phyloP scores from a whole-genome alignment of 768 basidiomycete genomes.

The Rhodocollybia butyracea region DNA sequence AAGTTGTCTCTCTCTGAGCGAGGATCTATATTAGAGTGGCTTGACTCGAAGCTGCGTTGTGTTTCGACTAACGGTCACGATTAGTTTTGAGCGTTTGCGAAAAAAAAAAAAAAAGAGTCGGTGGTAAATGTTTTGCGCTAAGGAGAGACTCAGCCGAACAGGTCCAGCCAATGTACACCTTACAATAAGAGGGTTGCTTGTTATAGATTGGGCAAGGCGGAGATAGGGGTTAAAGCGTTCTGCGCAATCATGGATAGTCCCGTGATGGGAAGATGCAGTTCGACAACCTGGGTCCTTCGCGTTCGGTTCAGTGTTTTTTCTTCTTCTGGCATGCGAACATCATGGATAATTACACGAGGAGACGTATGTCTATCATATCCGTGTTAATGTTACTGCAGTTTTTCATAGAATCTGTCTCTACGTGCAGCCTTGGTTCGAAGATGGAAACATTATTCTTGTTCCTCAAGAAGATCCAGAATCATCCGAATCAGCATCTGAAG shows the following conservation, averaged over 20 bases:
- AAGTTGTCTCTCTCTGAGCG: conserved; percentile 39
- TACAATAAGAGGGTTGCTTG: too few species aligned
- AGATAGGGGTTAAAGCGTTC: too few species aligned
- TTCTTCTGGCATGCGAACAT: neutral
- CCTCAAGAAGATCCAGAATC: conserved; percentile 28
- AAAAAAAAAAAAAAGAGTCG: too few species aligned
- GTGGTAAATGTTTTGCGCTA: too few species aligned
- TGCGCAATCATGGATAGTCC: too few species aligned
- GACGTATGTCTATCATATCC: neutral
- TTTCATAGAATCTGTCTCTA: neutral
- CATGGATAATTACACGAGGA: neutral
- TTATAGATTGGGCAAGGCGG: too few species aligned
- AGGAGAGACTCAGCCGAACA: too few species aligned
- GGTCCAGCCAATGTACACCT: too few species aligned
- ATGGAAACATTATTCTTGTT: conserved; percentile 55
- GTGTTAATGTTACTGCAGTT: neutral
- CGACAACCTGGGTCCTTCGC: too few species aligned
- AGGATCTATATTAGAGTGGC: conserved; percentile 48
- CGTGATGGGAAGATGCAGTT: too few species aligned
- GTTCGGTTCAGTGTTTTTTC: neutral
- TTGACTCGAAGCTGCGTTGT: conserved; percentile 42
- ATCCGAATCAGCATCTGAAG: conserved; percentile 9
- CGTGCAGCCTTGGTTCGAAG: conserved; percentile 53
- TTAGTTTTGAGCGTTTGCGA: too few species aligned
- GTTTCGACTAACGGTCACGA: too few species aligned